These are phyloP conservation scores for Ampelocalamus luodianensis DNA, from an alignment of 176 grass and related monocot genomes.

Conservation along the genomic window DNA sequence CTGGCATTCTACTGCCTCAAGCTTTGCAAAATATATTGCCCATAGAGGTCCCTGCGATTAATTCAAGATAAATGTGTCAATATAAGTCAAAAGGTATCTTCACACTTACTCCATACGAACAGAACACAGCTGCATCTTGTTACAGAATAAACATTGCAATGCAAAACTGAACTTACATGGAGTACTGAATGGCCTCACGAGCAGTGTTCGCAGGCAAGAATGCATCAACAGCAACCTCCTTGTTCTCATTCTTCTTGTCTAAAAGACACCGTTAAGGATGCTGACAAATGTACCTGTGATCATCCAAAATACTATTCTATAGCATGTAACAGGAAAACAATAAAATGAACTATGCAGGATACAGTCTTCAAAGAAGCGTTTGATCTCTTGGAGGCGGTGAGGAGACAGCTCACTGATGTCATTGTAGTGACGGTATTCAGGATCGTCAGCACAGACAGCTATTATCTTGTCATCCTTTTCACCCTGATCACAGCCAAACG, in stretches of 20 bases:
- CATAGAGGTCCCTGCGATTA: constrained; percentile 59
- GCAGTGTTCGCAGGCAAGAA: constrained; percentile 62
- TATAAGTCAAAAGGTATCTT: not conserved
- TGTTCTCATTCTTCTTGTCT: constrained; percentile 86
- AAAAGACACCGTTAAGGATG: constrained; percentile 44
- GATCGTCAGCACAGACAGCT: constrained; percentile 74
- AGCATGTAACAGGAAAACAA: not conserved
- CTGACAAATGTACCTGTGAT: not conserved
- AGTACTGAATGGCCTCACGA: constrained; percentile 71
- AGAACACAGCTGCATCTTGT: not conserved
- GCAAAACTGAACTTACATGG: constrained; percentile 50
- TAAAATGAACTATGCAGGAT: constrained; percentile 39
- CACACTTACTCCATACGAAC: not conserved
- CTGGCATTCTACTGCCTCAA: constrained; percentile 48
- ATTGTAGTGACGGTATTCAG: constrained; percentile 68
- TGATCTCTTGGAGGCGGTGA: constrained; percentile 64
- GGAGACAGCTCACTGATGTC: constrained; percentile 71
- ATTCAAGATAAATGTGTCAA: not conserved
- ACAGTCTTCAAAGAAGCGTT: constrained; percentile 75
- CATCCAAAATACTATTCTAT: constrained; percentile 1
- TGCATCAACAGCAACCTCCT: constrained; percentile 65
- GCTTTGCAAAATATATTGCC: constrained; percentile 64
- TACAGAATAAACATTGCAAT: not conserved
- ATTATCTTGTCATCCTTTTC: constrained; percentile 83
- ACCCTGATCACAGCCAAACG: constrained; percentile 40